Conservation (phyloP, 75 land plant species). For the Selaginella tamariscina region DNA sequence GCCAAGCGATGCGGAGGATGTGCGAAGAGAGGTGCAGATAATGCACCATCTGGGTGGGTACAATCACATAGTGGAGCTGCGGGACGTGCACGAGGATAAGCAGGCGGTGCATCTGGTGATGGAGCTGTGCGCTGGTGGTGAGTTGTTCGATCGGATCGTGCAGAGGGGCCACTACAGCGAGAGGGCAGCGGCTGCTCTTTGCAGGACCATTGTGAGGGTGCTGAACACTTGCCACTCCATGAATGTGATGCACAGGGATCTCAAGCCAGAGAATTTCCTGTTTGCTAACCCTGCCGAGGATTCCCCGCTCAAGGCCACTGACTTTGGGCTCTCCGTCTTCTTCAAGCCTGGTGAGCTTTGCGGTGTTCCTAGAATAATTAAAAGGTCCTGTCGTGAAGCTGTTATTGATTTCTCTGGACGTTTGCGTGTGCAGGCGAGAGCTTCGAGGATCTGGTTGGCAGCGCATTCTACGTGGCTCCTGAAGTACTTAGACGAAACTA, state of each 20-base stretch:
- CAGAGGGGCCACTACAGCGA: constrained; percentile 49
- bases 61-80: constrained; percentile 42
- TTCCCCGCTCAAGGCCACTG: constrained; percentile 47
- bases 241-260: constrained; percentile 51
- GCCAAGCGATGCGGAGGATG: constrained; percentile 38
- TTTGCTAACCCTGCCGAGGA: constrained; percentile 32
- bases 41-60: constrained; percentile 54
- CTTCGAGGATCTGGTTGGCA: neutral
- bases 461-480: constrained; percentile 6
- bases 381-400: neutral
- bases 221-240: constrained; percentile 44
- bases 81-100: constrained; percentile 42
- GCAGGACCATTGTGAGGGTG: constrained; percentile 39
- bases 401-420: neutral
- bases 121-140: constrained; percentile 58
- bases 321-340: constrained; percentile 45
- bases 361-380: neutral
- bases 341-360: constrained; percentile 28
- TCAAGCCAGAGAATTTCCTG: constrained; percentile 60
- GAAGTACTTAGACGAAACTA: constrained; percentile 6
- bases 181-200: constrained; percentile 40
- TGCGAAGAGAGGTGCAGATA: constrained; percentile 51
- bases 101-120: constrained; percentile 40
- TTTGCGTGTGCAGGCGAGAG: neutral
- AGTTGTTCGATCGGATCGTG: constrained; percentile 53